phyloP scores from a whole-genome alignment of 495 filamentous ascomycete species.

The Neohortaea acidophila region DNA sequence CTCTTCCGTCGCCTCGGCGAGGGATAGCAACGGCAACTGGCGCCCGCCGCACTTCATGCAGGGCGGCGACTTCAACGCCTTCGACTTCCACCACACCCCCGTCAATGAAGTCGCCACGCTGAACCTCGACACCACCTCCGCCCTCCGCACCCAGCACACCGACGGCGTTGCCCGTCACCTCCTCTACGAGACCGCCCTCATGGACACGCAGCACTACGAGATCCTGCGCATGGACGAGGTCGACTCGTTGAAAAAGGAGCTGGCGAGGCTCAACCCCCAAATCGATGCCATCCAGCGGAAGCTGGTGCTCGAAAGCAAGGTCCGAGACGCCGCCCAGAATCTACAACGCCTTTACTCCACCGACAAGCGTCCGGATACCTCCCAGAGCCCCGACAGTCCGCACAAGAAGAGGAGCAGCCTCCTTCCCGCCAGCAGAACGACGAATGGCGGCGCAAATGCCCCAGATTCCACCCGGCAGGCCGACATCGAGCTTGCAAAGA shows the following conservation, averaged over 20 bases:
- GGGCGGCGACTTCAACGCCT: conserved; percentile 1
- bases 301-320: conserved; percentile 80
- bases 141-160: conserved; percentile 6
- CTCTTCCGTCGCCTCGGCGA: too few species aligned
- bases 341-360: conserved; percentile 59
- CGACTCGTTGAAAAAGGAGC: conserved; percentile 78
- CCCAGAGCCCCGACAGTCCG: conserved; percentile 14
- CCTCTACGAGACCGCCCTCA: conserved; percentile 81
- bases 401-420: conserved; percentile 25
- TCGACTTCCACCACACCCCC: conserved; percentile 9
- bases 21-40: too few species aligned
- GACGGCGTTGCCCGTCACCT: conserved; percentile 64
- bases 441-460: conserved; percentile 31
- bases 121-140: neutral
- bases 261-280: conserved; percentile 49
- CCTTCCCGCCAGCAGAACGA: conserved; percentile 17
- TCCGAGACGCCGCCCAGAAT: conserved; percentile 79
- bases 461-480: conserved; percentile 36
- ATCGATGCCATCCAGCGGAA: conserved; percentile 67
- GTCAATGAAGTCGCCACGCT: conserved; percentile 4
- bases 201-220: conserved; percentile 69
- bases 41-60: too few species aligned
- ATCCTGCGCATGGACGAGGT: conserved; percentile 82
- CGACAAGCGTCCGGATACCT: conserved; percentile 24
- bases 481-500: conserved; percentile 58